Evolutionary conservation across 225 moss, liverwort and hornwort genomes (phyloP).

Genomic region (Polytrichum formosum): DNA sequence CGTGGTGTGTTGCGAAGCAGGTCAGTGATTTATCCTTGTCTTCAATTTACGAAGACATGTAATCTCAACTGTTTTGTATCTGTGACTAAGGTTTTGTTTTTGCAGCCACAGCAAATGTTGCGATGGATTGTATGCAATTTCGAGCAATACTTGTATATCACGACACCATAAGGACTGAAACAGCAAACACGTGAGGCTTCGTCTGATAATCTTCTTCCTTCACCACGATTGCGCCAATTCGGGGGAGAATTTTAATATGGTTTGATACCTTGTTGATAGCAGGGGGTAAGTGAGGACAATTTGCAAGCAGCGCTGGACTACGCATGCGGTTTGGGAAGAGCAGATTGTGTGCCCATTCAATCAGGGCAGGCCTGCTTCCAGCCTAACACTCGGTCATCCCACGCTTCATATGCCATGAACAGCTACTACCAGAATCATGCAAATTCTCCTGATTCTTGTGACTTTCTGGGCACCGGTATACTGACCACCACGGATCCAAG

Average conservation of each 20-base stretch:
- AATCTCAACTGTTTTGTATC: too few relatives aligned
- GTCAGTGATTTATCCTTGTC: slow-evolving; percentile 13
- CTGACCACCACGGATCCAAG: slow-evolving; percentile 82
- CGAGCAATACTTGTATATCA: too few relatives aligned
- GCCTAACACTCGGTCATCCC: slow-evolving; percentile 70
- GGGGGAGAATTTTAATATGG: too few relatives aligned
- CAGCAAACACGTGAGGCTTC: too few relatives aligned
- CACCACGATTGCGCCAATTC: too few relatives aligned
- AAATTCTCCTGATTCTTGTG: slow-evolving; percentile 55
- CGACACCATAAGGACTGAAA: too few relatives aligned
- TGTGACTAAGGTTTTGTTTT: too few relatives aligned
- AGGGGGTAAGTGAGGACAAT: slow-evolving; percentile 47
- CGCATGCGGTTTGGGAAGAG: slow-evolving; percentile 58
- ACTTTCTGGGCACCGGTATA: slow-evolving; percentile 71
- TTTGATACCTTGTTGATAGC: background rate
- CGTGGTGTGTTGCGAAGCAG: slow-evolving; percentile 76
- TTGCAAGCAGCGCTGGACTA: slow-evolving; percentile 66
- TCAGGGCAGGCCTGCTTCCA: slow-evolving; percentile 60
- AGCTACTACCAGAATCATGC: slow-evolving; percentile 74
- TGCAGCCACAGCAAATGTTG: too few relatives aligned
- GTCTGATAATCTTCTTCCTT: too few relatives aligned
- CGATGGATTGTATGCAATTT: too few relatives aligned
- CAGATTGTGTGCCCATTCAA: slow-evolving; percentile 71
- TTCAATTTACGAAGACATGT: too few relatives aligned
- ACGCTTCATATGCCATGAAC: slow-evolving; percentile 80